These are phyloP conservation scores for Penicillium robsamsonii DNA, from an alignment of 495 filamentous ascomycete species.

Conservation along the genomic window DNA sequence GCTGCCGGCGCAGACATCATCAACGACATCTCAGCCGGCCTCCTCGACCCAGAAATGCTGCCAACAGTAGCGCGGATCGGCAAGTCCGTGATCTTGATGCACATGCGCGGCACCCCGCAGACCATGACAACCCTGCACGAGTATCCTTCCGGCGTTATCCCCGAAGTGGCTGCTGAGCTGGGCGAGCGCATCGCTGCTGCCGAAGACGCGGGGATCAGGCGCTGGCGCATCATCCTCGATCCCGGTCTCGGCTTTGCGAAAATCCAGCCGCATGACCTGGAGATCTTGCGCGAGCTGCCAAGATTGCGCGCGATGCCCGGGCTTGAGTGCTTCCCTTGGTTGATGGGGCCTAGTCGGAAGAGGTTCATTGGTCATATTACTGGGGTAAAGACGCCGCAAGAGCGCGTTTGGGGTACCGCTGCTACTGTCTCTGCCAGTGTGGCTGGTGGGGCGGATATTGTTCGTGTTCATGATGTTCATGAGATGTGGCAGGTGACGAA, in stretches of 20 bases:
- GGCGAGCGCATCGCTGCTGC: constrained; percentile 68
- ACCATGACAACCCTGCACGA: constrained; percentile 72
- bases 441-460: constrained; percentile 89
- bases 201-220: constrained; percentile 75
- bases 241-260: constrained; percentile 96
- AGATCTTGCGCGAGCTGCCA: constrained; percentile 66
- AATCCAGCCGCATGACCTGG: constrained; percentile 72
- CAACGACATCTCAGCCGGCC: constrained; percentile 89
- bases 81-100: constrained; percentile 87
- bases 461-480: constrained; percentile 88
- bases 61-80: constrained; percentile 72
- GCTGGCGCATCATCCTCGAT: constrained; percentile 94
- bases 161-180: constrained; percentile 67
- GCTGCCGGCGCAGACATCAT: constrained; percentile 86
- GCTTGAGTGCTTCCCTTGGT: constrained; percentile 76
- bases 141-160: constrained; percentile 75
- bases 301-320: constrained; percentile 61
- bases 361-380: constrained; percentile 82
- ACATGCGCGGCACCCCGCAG: constrained; percentile 85
- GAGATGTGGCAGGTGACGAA: constrained; percentile 86
- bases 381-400: constrained; percentile 63
- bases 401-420: constrained; percentile 81
- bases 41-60: constrained; percentile 79
- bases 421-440: constrained; percentile 85
- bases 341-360: constrained; percentile 88